Evolutionary conservation across 257 asterid genomes (phyloP).

Genomic region (Scutellaria minor): DNA sequence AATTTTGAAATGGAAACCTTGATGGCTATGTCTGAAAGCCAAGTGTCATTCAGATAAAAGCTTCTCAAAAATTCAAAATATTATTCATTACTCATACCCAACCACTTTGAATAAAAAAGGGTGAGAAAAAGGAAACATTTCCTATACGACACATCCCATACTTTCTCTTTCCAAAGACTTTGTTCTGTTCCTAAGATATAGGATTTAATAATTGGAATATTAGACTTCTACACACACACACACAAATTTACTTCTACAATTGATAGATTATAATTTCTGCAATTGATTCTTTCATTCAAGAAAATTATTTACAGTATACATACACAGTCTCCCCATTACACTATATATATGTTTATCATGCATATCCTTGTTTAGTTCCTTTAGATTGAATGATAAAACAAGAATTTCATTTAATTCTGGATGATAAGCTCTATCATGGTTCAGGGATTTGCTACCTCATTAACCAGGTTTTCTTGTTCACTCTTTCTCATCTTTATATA

Average conservation of each 20-base stretch:
- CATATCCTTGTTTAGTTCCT: not conserved
- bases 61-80: not conserved
- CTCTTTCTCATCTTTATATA: conserved; percentile 15
- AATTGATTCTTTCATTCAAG: conserved; percentile 4
- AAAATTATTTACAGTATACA: not conserved
- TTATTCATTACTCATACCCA: conserved; percentile 9
- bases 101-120: not conserved
- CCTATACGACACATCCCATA: not conserved
- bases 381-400: too few species aligned
- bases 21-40: not conserved
- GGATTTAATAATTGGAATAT: not conserved
- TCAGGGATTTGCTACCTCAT: conserved; percentile 4
- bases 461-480: conserved; percentile 35
- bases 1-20: too few species aligned
- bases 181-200: not conserved
- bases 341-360: not conserved
- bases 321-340: not conserved
- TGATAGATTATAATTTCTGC: not conserved
- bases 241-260: not conserved
- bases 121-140: not conserved
- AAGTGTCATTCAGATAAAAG: not conserved
- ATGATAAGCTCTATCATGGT: not conserved
- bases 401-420: too few species aligned
- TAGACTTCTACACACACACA: not conserved
- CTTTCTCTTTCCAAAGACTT: not conserved